Conservation (phyloP, 768 basidiomycete species). For the Kwoniella heveanensis region DNA sequence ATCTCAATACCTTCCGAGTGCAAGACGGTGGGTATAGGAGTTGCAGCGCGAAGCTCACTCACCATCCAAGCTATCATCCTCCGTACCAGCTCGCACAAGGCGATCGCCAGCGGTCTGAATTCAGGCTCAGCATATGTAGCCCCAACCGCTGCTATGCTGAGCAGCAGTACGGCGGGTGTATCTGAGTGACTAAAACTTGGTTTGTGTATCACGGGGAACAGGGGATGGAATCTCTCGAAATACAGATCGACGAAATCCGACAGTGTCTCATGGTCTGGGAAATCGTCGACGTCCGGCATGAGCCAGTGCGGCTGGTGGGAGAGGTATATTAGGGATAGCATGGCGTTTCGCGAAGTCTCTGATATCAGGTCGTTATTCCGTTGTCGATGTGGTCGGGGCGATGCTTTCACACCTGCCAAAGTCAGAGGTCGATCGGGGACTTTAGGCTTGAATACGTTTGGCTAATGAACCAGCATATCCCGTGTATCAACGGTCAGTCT, state of each 20-base stretch:
- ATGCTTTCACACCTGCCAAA: slow-evolving; percentile 43
- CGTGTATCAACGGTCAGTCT: neutral
- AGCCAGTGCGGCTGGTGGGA: slow-evolving; percentile 45
- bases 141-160: slow-evolving; percentile 42
- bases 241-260: slow-evolving; percentile 50
- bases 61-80: slow-evolving; percentile 51
- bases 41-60: too few relatives aligned
- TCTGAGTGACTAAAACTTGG: slow-evolving; percentile 30
- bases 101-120: slow-evolving; percentile 44
- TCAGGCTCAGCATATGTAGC: slow-evolving; percentile 46
- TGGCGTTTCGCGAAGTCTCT: slow-evolving; percentile 42
- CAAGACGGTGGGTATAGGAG: too few relatives aligned
- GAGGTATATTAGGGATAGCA: slow-evolving; percentile 48
- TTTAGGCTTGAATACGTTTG: slow-evolving; percentile 44
- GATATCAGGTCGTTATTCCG: slow-evolving; percentile 9
- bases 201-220: slow-evolving; percentile 44
- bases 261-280: slow-evolving; percentile 44
- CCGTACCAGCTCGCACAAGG: slow-evolving; percentile 45
- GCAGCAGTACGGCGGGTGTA: slow-evolving; percentile 39
- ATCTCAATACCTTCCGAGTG: too few relatives aligned
- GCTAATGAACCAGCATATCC: too few relatives aligned
- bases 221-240: slow-evolving; percentile 47
- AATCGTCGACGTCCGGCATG: slow-evolving; percentile 46
- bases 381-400: slow-evolving; percentile 26
- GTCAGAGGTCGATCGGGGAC: slow-evolving; percentile 44